These are phyloP conservation scores for Suillus fuscotomentosus DNA, from an alignment of 768 basidiomycete genomes.

Conservation along the genomic window DNA sequence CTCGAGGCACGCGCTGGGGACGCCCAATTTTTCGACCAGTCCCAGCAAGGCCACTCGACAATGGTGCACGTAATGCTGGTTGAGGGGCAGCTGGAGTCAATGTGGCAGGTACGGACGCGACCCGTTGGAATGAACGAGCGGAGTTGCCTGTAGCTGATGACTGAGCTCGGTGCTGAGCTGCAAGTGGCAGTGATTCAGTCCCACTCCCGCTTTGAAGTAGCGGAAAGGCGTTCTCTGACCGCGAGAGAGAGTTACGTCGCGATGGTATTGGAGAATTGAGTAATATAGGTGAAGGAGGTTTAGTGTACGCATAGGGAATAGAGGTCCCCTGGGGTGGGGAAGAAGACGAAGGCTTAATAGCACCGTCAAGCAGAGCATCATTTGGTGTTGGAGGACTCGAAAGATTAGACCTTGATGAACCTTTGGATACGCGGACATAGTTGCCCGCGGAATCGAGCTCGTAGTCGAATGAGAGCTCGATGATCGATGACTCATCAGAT, in stretches of 20 bases:
- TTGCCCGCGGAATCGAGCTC: slow-evolving; percentile 44
- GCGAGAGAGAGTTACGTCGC: slow-evolving; percentile 54
- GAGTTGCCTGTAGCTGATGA: slow-evolving; percentile 17
- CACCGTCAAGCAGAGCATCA: slow-evolving; percentile 27
- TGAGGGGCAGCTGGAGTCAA: slow-evolving; percentile 28
- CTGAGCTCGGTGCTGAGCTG: slow-evolving; percentile 29
- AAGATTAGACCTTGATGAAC: slow-evolving; percentile 34
- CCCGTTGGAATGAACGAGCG: slow-evolving; percentile 62
- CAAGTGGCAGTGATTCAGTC: slow-evolving; percentile 22
- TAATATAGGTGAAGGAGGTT: slow-evolving; percentile 33
- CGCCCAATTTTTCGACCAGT: slow-evolving; percentile 33
- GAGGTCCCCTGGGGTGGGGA: slow-evolving; percentile 24
- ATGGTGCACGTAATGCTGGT: slow-evolving; percentile 25
- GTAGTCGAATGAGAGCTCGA: slow-evolving; percentile 49
- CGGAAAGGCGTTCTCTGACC: slow-evolving; percentile 65
- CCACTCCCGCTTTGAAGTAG: slow-evolving; percentile 29
- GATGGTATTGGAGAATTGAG: slow-evolving; percentile 38
- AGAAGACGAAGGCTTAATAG: slow-evolving; percentile 21
- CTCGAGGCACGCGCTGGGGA: slow-evolving; percentile 38
- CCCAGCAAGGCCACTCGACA: slow-evolving; percentile 32
- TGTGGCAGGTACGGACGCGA: slow-evolving; percentile 57
- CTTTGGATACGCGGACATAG: slow-evolving; percentile 46
- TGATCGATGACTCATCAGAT: slow-evolving; percentile 46
- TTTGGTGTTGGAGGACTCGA: slow-evolving; percentile 43
- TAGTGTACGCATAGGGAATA: slow-evolving; percentile 19